Conservation (phyloP, 768 basidiomycete species). For the Kwoniella sp. region DNA sequence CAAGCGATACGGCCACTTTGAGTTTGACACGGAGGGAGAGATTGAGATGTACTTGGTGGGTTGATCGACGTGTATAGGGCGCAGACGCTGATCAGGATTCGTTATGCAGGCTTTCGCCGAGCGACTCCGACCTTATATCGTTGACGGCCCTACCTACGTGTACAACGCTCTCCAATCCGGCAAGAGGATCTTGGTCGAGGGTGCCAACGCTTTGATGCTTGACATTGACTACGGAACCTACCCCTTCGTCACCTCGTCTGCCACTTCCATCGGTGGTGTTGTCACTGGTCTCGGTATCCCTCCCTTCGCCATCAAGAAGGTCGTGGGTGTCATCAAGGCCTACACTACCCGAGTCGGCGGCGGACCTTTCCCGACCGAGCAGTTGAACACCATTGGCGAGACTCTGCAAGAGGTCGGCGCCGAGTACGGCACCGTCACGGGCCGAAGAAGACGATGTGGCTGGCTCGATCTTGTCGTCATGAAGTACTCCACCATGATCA, state of each 20-base stretch:
- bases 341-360: constrained; percentile 99
- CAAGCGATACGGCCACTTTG: constrained; percentile 96
- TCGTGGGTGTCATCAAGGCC: constrained; percentile 93
- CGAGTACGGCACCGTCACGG: constrained; percentile 91
- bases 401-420: constrained; percentile 91
- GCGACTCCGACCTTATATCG: constrained; percentile 80
- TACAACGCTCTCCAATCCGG: constrained; percentile 74
- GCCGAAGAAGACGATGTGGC: constrained; percentile 86
- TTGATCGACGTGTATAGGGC: neutral
- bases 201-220: constrained; percentile 97
- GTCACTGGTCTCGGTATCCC: constrained; percentile 98
- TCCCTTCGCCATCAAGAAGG: constrained; percentile 79
- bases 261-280: constrained; percentile 90
- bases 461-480: constrained; percentile 98
- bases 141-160: constrained; percentile 83
- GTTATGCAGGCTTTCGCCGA: constrained; percentile 74
- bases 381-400: constrained; percentile 79
- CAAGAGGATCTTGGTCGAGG: constrained; percentile 88
- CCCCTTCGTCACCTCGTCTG: constrained; percentile 93
- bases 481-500: constrained; percentile 87
- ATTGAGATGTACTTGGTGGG: constrained; percentile 85
- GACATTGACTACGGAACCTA: constrained; percentile 98
- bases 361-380: constrained; percentile 96
- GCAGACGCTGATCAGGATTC: neutral
- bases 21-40: constrained; percentile 97